Conservation (phyloP, 2,329 filamentous ascomycete genomes). For the Pseudogymnoascus sp. region DNA sequence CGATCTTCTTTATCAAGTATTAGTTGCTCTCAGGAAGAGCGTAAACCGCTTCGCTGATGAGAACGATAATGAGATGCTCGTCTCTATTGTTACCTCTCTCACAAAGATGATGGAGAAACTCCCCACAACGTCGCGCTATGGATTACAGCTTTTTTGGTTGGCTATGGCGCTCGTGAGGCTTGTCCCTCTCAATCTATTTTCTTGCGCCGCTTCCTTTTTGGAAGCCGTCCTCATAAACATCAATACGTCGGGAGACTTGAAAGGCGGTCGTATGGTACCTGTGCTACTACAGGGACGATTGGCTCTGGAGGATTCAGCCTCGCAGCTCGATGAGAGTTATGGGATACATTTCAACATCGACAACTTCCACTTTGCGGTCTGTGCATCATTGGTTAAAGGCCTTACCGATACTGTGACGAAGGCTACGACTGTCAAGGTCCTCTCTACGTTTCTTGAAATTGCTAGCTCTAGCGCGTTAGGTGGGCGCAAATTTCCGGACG, state of each 20-base stretch:
- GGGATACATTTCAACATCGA: conserved; percentile 56
- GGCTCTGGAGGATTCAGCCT: conserved; percentile 53
- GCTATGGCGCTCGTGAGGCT: conserved; percentile 58
- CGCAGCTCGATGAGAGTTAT: conserved; percentile 55
- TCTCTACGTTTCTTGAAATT: conserved; percentile 53
- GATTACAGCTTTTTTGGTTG: conserved; percentile 62
- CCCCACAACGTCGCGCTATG: conserved; percentile 57
- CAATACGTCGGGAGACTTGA: conserved; percentile 50
- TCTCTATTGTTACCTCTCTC: conserved; percentile 57
- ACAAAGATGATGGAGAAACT: conserved; percentile 66
- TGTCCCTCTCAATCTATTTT: conserved; percentile 54
- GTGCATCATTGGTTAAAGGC: conserved; percentile 54
- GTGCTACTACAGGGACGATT: conserved; percentile 52
- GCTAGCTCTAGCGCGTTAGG: conserved; percentile 28
- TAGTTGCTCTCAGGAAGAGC: conserved; percentile 58
- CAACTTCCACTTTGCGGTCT: conserved; percentile 60
- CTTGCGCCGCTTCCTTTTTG: conserved; percentile 55
- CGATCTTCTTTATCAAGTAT: conserved; percentile 61
- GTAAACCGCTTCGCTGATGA: conserved; percentile 58
- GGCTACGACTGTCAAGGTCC: conserved; percentile 47
- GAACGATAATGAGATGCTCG: conserved; percentile 57
- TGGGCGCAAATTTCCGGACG: conserved; percentile 22
- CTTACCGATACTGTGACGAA: conserved; percentile 55
- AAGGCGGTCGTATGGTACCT: conserved; percentile 49
- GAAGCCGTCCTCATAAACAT: conserved; percentile 59